phyloP scores from a whole-genome alignment of 495 filamentous ascomycete genomes.

The Glarea lozoyensis region DNA sequence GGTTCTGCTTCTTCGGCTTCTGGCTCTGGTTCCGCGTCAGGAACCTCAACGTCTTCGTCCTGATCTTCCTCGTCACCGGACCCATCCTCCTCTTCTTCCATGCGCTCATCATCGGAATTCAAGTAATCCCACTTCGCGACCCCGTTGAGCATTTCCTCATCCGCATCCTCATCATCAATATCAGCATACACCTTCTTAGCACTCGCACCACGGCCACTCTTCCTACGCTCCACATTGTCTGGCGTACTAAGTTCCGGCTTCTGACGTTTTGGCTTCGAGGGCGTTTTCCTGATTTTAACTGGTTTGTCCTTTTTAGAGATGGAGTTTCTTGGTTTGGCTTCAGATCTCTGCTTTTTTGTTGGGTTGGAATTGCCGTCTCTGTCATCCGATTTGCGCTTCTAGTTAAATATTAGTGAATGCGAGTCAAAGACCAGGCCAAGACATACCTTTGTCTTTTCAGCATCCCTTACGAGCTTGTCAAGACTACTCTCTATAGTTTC shows the following conservation, averaged over 20 bases:
- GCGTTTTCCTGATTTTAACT: conserved; percentile 24
- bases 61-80: conserved; percentile 13
- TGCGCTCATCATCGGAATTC: background rate
- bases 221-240: conserved; percentile 33
- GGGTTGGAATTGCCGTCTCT: conserved; percentile 29
- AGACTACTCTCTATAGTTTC: conserved; percentile 66
- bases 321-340: conserved; percentile 26
- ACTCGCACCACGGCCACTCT: conserved; percentile 38
- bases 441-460: conserved; percentile 35
- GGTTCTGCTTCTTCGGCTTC: conserved; percentile 25
- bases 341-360: conserved; percentile 25
- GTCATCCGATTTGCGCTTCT: conserved; percentile 41
- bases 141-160: conserved; percentile 48
- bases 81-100: conserved; percentile 16
- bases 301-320: conserved; percentile 21
- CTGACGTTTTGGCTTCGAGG: conserved; percentile 27
- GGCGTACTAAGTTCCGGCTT: conserved; percentile 22
- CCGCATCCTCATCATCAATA: conserved; percentile 42
- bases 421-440: background rate
- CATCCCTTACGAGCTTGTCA: conserved; percentile 37
- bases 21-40: conserved; percentile 18
- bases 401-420: conserved; percentile 1
- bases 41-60: conserved; percentile 13
- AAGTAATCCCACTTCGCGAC: conserved; percentile 46
- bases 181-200: conserved; percentile 35